Evolutionary conservation across 768 basidiomycete genomes (phyloP).

Genomic region (Lactifluus subvellereus): DNA sequence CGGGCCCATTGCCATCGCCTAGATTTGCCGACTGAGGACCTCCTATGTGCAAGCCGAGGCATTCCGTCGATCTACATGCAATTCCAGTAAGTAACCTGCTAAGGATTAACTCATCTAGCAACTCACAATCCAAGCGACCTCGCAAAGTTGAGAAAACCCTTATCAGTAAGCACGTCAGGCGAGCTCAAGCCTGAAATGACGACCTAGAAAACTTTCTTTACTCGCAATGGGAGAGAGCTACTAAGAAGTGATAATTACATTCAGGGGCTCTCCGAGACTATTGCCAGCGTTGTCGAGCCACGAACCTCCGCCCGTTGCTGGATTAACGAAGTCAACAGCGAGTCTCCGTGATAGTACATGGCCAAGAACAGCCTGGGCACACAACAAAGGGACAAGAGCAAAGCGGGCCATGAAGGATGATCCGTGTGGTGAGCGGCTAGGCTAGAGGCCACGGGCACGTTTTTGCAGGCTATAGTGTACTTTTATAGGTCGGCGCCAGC

Average conservation of each 20-base stretch:
- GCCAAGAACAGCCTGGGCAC: slow-evolving; percentile 8
- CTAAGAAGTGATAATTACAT: slow-evolving; percentile 31
- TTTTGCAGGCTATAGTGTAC: background rate
- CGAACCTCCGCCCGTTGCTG: slow-evolving; percentile 37
- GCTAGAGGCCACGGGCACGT: background rate
- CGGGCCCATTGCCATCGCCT: slow-evolving; percentile 43
- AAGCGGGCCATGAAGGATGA: slow-evolving; percentile 9
- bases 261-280: slow-evolving; percentile 41
- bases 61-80: slow-evolving; percentile 40
- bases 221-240: background rate
- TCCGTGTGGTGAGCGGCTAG: background rate
- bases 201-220: slow-evolving; percentile 33
- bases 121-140: slow-evolving; percentile 58
- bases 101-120: background rate
- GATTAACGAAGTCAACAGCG: slow-evolving; percentile 33
- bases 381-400: slow-evolving; percentile 20
- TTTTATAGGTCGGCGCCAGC: background rate
- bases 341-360: background rate
- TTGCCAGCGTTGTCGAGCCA: slow-evolving; percentile 37
- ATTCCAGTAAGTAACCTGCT: slow-evolving; percentile 24
- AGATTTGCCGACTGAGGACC: slow-evolving; percentile 40
- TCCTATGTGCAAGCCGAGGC: slow-evolving; percentile 35
- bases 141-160: slow-evolving; percentile 54
- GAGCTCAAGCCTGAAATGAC: slow-evolving; percentile 65
- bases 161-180: slow-evolving; percentile 47